These are phyloP conservation scores for Nakazawaea ambrosiae DNA, from an alignment of 805 yeast species.

Conservation along the genomic window DNA sequence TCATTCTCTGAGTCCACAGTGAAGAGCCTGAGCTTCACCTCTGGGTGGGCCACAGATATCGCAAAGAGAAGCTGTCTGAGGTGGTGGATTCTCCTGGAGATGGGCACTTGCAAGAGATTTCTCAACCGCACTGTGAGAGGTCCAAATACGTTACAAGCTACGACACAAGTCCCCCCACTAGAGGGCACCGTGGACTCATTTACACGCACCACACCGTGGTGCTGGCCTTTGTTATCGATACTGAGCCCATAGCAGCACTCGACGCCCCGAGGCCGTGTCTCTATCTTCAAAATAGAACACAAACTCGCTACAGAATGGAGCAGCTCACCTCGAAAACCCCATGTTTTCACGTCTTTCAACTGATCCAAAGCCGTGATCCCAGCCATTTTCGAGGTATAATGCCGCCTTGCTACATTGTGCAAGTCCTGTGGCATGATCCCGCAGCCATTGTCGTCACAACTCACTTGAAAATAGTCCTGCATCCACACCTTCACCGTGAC, in stretches of 20 bases:
- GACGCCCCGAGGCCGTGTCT: background rate
- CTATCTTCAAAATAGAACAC: conserved; percentile 19
- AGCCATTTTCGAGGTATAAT: conserved; percentile 50
- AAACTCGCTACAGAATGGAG: conserved; percentile 45
- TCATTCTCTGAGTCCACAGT: conserved; percentile 2
- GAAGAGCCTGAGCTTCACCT: conserved; percentile 14
- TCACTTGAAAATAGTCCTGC: conserved; percentile 24
- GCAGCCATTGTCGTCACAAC: conserved; percentile 61
- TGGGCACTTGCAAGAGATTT: conserved; percentile 17
- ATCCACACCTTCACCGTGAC: conserved; percentile 22
- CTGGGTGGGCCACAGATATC: conserved; percentile 21
- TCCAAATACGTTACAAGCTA: conserved; percentile 32
- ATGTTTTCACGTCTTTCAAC: conserved; percentile 31
- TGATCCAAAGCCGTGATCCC: conserved; percentile 30
- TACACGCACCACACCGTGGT: background rate
- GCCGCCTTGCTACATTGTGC: conserved; percentile 34
- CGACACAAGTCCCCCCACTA: conserved; percentile 31
- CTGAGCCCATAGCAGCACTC: background rate
- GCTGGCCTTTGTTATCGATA: conserved; percentile 6
- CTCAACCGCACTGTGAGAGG: conserved; percentile 36
- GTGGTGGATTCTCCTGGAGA: conserved; percentile 18
- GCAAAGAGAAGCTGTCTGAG: conserved; percentile 25
- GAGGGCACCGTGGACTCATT: conserved; percentile 2
- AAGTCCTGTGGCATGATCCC: conserved; percentile 55
- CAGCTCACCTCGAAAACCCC: conserved; percentile 75